phyloP scores from a whole-genome alignment of 352 stramenopile genomes.

The Globisporangium cederbergense region DNA sequence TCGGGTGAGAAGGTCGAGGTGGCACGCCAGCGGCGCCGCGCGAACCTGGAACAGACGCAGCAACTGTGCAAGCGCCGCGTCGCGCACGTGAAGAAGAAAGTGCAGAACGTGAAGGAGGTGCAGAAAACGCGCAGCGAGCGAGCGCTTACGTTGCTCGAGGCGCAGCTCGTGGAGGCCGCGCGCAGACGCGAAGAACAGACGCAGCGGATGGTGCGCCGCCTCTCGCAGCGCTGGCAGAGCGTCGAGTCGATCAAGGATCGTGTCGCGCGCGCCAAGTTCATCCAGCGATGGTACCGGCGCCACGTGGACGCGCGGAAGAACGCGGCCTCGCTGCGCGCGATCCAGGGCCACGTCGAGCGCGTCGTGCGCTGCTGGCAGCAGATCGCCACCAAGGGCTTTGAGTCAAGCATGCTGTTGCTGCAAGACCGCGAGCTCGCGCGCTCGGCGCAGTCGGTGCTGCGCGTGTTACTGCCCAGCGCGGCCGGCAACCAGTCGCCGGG shows the following conservation, averaged over 20 bases:
- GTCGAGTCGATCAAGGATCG: slow-evolving; percentile 66
- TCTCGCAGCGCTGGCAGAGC: slow-evolving; percentile 62
- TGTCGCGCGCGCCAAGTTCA: slow-evolving; percentile 58
- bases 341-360: slow-evolving; percentile 31
- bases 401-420: slow-evolving; percentile 61
- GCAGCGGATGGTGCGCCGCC: slow-evolving; percentile 42
- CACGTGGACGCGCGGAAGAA: slow-evolving; percentile 42
- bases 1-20: slow-evolving; percentile 45
- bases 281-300: slow-evolving; percentile 71
- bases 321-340: slow-evolving; percentile 29
- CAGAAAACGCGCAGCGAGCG: slow-evolving; percentile 36
- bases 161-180: slow-evolving; percentile 47
- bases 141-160: slow-evolving; percentile 33
- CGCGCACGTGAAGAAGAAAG: slow-evolving; percentile 43
- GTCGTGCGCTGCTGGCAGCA: slow-evolving; percentile 44
- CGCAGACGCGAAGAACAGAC: slow-evolving; percentile 48
- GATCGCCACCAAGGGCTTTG: slow-evolving; percentile 38
- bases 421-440: slow-evolving; percentile 50
- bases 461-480: slow-evolving; percentile 41
- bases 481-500: slow-evolving; percentile 13
- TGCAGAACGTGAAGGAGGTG: slow-evolving; percentile 46
- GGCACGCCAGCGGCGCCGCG: slow-evolving; percentile 41
- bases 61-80: slow-evolving; percentile 43
- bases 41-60: slow-evolving; percentile 38
- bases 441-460: slow-evolving; percentile 47